These are phyloP conservation scores for Kodamaea lidongshanica DNA, from an alignment of 805 yeast genomes.

Conservation along the genomic window DNA sequence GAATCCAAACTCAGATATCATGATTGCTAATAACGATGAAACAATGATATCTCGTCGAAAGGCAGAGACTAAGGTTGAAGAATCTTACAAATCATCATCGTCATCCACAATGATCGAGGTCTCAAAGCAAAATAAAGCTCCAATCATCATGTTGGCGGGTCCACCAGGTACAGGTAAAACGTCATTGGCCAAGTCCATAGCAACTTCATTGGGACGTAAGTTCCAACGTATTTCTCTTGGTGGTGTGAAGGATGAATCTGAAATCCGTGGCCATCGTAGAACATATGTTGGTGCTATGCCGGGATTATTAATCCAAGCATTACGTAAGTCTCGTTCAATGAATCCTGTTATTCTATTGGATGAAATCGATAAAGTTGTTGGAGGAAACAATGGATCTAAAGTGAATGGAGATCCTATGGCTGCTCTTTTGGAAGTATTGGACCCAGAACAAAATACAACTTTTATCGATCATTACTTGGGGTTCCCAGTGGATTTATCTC, in stretches of 20 bases:
- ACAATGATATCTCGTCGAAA: conserved; percentile 19
- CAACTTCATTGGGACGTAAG: conserved; percentile 62
- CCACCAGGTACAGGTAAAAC: conserved; percentile 96
- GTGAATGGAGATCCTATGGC: conserved; percentile 85
- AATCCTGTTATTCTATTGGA: conserved; percentile 80
- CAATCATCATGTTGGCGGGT: conserved; percentile 76
- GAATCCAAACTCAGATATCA: conserved; percentile 12
- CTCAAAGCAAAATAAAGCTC: conserved; percentile 46
- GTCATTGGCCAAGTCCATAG: conserved; percentile 76
- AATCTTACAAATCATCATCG: conserved; percentile 12
- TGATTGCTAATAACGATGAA: conserved; percentile 34
- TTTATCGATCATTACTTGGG: conserved; percentile 82
- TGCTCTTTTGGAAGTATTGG: conserved; percentile 79
- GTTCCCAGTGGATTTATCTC: conserved; percentile 78
- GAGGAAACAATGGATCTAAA: conserved; percentile 40
- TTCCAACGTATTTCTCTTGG: conserved; percentile 81
- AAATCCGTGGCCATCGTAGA: conserved; percentile 83
- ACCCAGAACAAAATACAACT: conserved; percentile 77
- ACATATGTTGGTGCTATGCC: conserved; percentile 93
- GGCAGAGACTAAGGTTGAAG: conserved; percentile 17
- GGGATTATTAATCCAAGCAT: conserved; percentile 70
- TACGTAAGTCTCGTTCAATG: conserved; percentile 69
- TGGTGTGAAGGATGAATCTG: conserved; percentile 84
- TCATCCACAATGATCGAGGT: conserved; percentile 14
- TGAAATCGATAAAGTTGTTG: conserved; percentile 76